phyloP scores from a whole-genome alignment of 306 rosid species.

The Hippophae tibetana region DNA sequence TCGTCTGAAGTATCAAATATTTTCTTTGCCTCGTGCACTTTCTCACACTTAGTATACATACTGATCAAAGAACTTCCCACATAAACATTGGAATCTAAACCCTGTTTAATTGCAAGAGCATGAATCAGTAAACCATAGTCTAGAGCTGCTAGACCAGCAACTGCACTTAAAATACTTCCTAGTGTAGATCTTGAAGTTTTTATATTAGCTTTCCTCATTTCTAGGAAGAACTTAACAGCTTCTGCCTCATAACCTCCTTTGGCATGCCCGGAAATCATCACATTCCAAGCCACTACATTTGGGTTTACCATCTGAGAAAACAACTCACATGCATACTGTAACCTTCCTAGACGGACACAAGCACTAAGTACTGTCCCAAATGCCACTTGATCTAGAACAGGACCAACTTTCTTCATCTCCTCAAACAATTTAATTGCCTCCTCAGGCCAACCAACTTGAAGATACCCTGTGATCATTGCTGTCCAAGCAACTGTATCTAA shows the following conservation, averaged over 20 bases:
- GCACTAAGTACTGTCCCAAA: constrained; percentile 55
- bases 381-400: constrained; percentile 45
- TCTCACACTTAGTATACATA: constrained; percentile 70
- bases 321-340: constrained; percentile 36
- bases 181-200: constrained; percentile 72
- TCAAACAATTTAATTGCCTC: constrained; percentile 52
- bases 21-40: constrained; percentile 33
- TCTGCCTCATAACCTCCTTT: constrained; percentile 37
- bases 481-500: constrained; percentile 56
- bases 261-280: constrained; percentile 80
- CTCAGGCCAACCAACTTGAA: constrained; percentile 36
- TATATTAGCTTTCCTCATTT: constrained; percentile 45
- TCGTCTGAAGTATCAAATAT: constrained; percentile 30
- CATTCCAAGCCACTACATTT: constrained; percentile 79
- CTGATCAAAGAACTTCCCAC: constrained; percentile 82
- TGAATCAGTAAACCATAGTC: constrained; percentile 57
- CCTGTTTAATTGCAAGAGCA: constrained; percentile 54
- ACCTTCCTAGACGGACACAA: constrained; percentile 32
- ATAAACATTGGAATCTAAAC: constrained; percentile 57
- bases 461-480: constrained; percentile 55
- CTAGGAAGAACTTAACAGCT: constrained; percentile 41
- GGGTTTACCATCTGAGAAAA: constrained; percentile 38
- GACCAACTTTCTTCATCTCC: constrained; percentile 38
- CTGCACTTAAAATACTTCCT: constrained; percentile 70
- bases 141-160: constrained; percentile 37